Base-by-base conservation (phyloP, 2,329 filamentous ascomycete species). In the Gremmenia infestans region DNA sequence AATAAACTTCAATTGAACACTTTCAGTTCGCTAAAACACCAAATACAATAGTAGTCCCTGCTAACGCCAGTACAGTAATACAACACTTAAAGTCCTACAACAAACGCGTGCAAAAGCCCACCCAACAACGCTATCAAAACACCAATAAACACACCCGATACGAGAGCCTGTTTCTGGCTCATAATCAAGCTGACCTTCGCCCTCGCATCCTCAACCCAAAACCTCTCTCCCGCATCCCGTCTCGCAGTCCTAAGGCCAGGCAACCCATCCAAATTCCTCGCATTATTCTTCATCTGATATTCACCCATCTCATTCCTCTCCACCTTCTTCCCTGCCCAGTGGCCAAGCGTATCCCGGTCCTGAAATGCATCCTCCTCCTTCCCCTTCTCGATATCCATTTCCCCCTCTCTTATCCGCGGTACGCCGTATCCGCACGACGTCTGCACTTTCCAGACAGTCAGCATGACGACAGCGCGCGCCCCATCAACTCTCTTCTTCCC, bases 361-460 rank as follows among this genome's bases (percentile, higher is more conserved):
- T 78, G 73, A 56, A 82, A 80, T 42, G 76, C 73, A 50, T 72
- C 63, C 59, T 76, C 74, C 36, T 47, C 43, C 25, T 25, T 43
- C 11, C 42, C 51, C 40, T 53, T 56, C n/a, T 49, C 46, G 12
- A 52, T 22, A 58, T 60, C 58, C 4, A 46, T 53, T n/a, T 55
- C 54, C 11, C 52, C 39, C 23, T 70, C 66, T 22, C 17, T 36
- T 36, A 57, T 15, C 54, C 56, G 49, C 1, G 85, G 84, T 7
- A 88, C 83, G 23, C 80, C 82, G 62, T 78, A 88, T 6, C 86
- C 85, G 65, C 85, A 89, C 50, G 79, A 82, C 9, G 82, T 87
- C 75, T 87, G 83, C 3, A 83, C 76, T 72, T 87, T 81, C 67
- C 80, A 85, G 17, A 89, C 75, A 62, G 85, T 76, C 53, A 85